A percentile compares a stretch with the other conserved stretches of the same genome.
Evolutionary conservation across 225 moss, liverwort and hornwort genomes (phyloP).

Genomic region (Antitrichia curtipendula): DNA sequence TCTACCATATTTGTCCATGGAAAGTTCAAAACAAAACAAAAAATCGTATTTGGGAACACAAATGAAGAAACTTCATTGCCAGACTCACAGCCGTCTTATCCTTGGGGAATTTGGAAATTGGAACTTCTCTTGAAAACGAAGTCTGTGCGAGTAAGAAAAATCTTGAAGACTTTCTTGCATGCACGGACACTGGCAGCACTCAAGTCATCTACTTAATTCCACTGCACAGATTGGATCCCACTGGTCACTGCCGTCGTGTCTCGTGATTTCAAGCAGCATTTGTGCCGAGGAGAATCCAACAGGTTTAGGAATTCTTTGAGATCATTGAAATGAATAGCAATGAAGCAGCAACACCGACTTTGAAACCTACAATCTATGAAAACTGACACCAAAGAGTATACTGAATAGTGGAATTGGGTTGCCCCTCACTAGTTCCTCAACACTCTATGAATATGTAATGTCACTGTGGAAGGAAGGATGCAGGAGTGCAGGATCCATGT

Average conservation of each 20-base stretch:
- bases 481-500: no score
- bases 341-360: neutral
- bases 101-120: neutral
- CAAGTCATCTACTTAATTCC: no score
- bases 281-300: neutral
- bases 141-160: neutral
- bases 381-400: no score
- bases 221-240: neutral
- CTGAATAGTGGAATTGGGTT: no score
- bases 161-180: no score
- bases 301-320: neutral
- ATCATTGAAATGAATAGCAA: neutral
- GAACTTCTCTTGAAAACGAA: no score
- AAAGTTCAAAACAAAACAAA: no score
- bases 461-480: no score
- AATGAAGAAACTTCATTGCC: neutral
- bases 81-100: neutral
- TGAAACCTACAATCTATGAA: neutral
- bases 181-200: neutral
- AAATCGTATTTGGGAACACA: neutral
- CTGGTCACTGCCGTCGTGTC: neutral
- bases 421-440: no score
- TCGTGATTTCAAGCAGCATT: neutral
- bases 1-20: no score
- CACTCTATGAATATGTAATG: no score